Base-by-base conservation (phyloP, 1,139 yeast species). In the Pneumocystis carinii region DNA sequence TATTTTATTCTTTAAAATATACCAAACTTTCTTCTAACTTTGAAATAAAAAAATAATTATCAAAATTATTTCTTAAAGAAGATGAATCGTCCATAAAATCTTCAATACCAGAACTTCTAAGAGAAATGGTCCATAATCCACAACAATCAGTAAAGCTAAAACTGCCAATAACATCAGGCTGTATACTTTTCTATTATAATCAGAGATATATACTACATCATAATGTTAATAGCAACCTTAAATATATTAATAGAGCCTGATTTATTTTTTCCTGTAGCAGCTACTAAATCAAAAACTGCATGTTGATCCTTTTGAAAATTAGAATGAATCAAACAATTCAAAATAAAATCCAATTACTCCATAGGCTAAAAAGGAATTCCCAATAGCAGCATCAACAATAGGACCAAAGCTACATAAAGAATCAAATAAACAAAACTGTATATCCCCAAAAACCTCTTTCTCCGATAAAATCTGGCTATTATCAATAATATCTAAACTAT, bases 331-430 rank as follows among this genome's bases (percentile, higher is more conserved):
- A 48, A 4, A 48, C 32, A 42, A n/a, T 24, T 48, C 19, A 24
- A 48, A 48, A 12, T 19, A 17, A 17, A 41, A 6, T 15, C 2
- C 14, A 41, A n/a, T 24, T 48, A 48, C 55, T 29, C 24, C 27
- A 48, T 48, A 48, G n/a, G 55, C 2, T 12, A 48, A 8, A 48
- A 24, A 48, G 5, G 55, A 48, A 24, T 61, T 76, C 0, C 94
- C 96, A 56, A 85, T 71, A 0, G 90, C 79, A 67, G 90, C 79
- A 60, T 84, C 82, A 1, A 88, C 79, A 14, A 87, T 77, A 0
- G 96, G 96, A 0, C 97, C 96, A 68, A 82, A 78, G 69, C 85
- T 87, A 2, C 79, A 71, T 32, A 90, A 74, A 2, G 75, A 75
- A 68, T 89, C 95, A 58, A 80, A 76, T 14, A 77, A 66, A 5